Evolutionary conservation across 768 basidiomycete species (phyloP).

Genomic region (Rhodotorula diobovata): DNA sequence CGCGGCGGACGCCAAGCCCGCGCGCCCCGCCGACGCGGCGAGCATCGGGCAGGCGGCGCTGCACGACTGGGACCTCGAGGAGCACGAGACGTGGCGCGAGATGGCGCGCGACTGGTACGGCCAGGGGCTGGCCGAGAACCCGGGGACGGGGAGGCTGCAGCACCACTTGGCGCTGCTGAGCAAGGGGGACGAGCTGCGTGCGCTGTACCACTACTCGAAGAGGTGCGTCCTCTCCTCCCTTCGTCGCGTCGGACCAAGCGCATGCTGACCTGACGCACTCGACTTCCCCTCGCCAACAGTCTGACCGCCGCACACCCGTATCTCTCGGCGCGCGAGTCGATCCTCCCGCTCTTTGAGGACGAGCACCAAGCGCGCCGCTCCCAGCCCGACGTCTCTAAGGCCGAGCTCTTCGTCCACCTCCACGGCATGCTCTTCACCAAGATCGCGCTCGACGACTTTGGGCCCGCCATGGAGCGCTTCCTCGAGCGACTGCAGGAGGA

Average conservation of each 20-base stretch:
- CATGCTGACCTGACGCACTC: slow-evolving; percentile 4
- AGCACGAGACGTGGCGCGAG: slow-evolving; percentile 80
- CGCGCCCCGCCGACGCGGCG: slow-evolving; percentile 21
- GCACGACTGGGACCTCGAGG: slow-evolving; percentile 74
- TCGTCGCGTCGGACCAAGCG: not conserved
- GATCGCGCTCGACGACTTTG: slow-evolving; percentile 88
- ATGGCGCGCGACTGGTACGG: slow-evolving; percentile 93
- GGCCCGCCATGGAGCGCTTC: slow-evolving; percentile 71
- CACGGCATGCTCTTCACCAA: slow-evolving; percentile 98
- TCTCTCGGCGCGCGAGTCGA: slow-evolving; percentile 77
- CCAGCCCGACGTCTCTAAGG: slow-evolving; percentile 62
- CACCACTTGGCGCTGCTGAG: slow-evolving; percentile 87
- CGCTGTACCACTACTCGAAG: slow-evolving; percentile 89
- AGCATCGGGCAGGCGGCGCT: slow-evolving; percentile 81
- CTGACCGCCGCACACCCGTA: slow-evolving; percentile 89
- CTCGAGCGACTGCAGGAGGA: slow-evolving; percentile 56
- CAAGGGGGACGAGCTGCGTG: slow-evolving; percentile 72
- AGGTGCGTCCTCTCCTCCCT: slow-evolving; percentile 57
- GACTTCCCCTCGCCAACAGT: slow-evolving; percentile 50
- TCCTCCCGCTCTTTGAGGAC: slow-evolving; percentile 80
- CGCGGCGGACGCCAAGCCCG: not conserved
- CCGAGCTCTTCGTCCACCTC: slow-evolving; percentile 81
- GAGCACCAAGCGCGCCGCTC: slow-evolving; percentile 67
- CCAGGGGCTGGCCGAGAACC: slow-evolving; percentile 75
- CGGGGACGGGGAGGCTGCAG: slow-evolving; percentile 90